Percentiles rank a stretch among this genome's conserved stretches.
Conservation (phyloP, 208 protist species). For the Leishmania mexicana region DNA sequence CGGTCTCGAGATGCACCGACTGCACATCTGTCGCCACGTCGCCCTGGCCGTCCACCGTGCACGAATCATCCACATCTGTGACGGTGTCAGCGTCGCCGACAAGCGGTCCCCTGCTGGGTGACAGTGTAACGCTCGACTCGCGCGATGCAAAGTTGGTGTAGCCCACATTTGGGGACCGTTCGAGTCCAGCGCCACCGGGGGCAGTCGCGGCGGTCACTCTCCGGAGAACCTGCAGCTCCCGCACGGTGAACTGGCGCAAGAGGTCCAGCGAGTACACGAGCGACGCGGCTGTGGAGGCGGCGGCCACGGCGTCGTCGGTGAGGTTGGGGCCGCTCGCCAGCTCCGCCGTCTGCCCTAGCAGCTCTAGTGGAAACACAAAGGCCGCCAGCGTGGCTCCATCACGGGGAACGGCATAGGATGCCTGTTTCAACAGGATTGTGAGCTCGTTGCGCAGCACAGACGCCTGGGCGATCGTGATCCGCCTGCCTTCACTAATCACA, state of each 20-base stretch:
- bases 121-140: constrained; percentile 46
- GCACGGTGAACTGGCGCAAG: constrained; percentile 61
- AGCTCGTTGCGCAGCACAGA: constrained; percentile 25
- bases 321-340: neutral
- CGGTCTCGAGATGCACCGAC: constrained; percentile 51
- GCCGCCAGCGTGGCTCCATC: constrained; percentile 18
- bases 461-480: constrained; percentile 21
- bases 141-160: constrained; percentile 26
- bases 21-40: constrained; percentile 28
- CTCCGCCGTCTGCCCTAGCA: constrained; percentile 1
- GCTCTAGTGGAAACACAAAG: constrained; percentile 32
- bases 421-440: constrained; percentile 20
- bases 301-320: neutral
- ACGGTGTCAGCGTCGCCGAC: constrained; percentile 34
- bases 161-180: constrained; percentile 24
- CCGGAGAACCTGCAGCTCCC: constrained; percentile 63
- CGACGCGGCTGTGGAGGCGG: neutral
- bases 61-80: constrained; percentile 35
- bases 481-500: constrained; percentile 10
- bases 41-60: constrained; percentile 18
- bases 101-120: constrained; percentile 32
- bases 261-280: constrained; percentile 50
- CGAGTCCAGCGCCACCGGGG: neutral
- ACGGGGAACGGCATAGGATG: constrained; percentile 24
- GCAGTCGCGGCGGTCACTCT: constrained; percentile 21